These are phyloP conservation scores for Sporisorium sorghi DNA, from an alignment of 1,284 basidiomycete species.

Conservation along the genomic window DNA sequence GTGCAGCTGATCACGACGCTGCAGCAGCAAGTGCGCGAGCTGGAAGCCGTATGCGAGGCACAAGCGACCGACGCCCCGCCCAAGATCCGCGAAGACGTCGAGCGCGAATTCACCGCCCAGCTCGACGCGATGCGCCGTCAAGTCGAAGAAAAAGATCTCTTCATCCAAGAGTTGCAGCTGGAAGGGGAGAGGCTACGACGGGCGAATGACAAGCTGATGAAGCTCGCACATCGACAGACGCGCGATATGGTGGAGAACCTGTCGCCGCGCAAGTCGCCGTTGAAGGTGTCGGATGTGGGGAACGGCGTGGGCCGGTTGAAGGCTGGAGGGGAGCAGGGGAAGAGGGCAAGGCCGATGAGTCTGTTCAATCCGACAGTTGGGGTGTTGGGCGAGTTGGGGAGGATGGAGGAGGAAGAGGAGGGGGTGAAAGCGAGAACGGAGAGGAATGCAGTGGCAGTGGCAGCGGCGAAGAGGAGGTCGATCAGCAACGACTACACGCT, in stretches of 20 bases:
- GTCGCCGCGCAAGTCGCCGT: not conserved
- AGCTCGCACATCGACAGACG: constrained; percentile 56
- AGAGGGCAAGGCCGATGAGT: constrained; percentile 31
- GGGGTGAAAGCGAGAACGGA: too few relatives aligned
- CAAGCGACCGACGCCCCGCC: constrained; percentile 56
- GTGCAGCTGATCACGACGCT: constrained; percentile 42
- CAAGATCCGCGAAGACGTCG: constrained; percentile 63
- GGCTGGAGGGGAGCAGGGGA: not conserved
- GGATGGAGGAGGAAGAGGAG: not conserved
- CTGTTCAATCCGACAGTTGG: constrained; percentile 21
- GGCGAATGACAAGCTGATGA: constrained; percentile 49
- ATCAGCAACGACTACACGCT: constrained; percentile 50
- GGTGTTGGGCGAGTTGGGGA: not conserved
- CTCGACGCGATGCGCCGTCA: constrained; percentile 27
- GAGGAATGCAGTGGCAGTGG: not conserved
- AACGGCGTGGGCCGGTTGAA: not conserved
- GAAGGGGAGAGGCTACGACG: constrained; percentile 45
- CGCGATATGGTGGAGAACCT: constrained; percentile 49
- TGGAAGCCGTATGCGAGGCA: constrained; percentile 62
- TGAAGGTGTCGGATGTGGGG: constrained; percentile 8
- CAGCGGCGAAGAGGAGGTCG: constrained; percentile 9
- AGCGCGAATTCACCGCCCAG: constrained; percentile 39
- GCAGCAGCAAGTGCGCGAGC: constrained; percentile 53
- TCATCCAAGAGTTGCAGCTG: constrained; percentile 44
- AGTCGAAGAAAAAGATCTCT: constrained; percentile 50